Evolutionary conservation across 176 grass and related monocot species (phyloP).

Genomic region (Triticum monococcum): DNA sequence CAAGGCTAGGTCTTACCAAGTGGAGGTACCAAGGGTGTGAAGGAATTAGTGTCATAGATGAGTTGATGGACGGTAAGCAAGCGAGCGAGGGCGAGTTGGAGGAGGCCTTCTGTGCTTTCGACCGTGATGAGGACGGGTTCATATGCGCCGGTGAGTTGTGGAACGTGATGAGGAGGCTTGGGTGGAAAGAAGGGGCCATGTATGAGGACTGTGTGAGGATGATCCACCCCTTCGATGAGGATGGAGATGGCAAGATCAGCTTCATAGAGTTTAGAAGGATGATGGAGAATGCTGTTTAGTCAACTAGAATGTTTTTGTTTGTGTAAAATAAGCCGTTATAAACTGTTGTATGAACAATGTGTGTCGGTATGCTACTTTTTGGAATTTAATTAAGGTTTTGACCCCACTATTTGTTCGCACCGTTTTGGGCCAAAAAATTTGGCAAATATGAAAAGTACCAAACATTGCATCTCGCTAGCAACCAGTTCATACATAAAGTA

Average conservation of each 20-base stretch:
- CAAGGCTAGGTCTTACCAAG: not conserved
- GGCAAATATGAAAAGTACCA: not conserved
- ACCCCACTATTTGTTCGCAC: not conserved
- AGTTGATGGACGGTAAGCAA: not conserved
- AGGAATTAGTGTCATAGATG: not conserved
- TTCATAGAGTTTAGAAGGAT: conserved; percentile 43
- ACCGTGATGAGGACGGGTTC: conserved; percentile 46
- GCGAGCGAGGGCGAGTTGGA: conserved; percentile 28
- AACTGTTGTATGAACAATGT: not conserved
- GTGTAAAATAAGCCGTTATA: too few relatives aligned
- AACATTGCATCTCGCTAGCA: not conserved
- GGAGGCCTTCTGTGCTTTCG: conserved; percentile 43
- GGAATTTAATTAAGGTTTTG: not conserved
- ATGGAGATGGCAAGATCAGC: conserved; percentile 36
- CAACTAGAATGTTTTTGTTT: not conserved
- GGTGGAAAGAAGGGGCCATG: conserved; percentile 14
- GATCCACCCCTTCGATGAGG: conserved; percentile 18
- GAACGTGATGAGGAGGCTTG: conserved; percentile 41
- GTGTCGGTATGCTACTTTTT: not conserved
- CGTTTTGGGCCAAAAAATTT: not conserved
- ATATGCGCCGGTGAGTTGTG: conserved; percentile 36
- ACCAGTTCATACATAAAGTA: too few relatives aligned
- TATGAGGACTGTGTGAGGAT: conserved; percentile 41
- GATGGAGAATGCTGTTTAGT: conserved; percentile 35
- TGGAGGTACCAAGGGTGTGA: not conserved